Conservation (phyloP, 805 yeast genomes). For the Lipomyces kockii region DNA sequence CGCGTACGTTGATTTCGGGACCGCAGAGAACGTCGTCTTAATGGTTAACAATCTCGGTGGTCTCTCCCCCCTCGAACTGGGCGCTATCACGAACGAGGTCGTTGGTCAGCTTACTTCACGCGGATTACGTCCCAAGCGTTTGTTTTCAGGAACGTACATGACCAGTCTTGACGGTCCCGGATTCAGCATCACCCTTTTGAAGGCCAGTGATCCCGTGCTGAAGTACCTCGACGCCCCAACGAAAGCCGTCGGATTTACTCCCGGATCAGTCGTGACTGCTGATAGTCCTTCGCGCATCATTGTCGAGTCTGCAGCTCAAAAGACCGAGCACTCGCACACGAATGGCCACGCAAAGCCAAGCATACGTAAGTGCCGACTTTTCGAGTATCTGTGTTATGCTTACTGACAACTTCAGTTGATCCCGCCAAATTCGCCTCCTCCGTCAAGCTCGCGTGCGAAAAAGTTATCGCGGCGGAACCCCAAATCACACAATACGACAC, state of each 20-base stretch:
- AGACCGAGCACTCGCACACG: slow-evolving; percentile 42
- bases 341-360: slow-evolving; percentile 18
- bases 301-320: slow-evolving; percentile 19
- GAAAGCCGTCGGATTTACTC: slow-evolving; percentile 81
- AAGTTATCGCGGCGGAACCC: slow-evolving; percentile 70
- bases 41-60: slow-evolving; percentile 90
- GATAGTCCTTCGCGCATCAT: slow-evolving; percentile 40
- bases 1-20: slow-evolving; percentile 71
- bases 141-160: slow-evolving; percentile 77
- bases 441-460: slow-evolving; percentile 57
- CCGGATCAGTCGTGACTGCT: slow-evolving; percentile 39
- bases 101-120: slow-evolving; percentile 27
- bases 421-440: slow-evolving; percentile 44
- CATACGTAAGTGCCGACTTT: slow-evolving; percentile 12
- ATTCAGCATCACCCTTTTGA: slow-evolving; percentile 80
- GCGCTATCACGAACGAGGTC: slow-evolving; percentile 66
- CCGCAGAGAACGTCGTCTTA: slow-evolving; percentile 67
- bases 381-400: neutral
- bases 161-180: slow-evolving; percentile 94
- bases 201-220: slow-evolving; percentile 62
- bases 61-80: slow-evolving; percentile 76
- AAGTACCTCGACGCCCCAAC: slow-evolving; percentile 71
- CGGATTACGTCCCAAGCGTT: slow-evolving; percentile 65
- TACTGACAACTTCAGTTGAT: slow-evolving; percentile 35
- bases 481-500: slow-evolving; percentile 84